Conservation (phyloP, 306 rosid genomes). For the Sphenostylis stenocarpa region DNA sequence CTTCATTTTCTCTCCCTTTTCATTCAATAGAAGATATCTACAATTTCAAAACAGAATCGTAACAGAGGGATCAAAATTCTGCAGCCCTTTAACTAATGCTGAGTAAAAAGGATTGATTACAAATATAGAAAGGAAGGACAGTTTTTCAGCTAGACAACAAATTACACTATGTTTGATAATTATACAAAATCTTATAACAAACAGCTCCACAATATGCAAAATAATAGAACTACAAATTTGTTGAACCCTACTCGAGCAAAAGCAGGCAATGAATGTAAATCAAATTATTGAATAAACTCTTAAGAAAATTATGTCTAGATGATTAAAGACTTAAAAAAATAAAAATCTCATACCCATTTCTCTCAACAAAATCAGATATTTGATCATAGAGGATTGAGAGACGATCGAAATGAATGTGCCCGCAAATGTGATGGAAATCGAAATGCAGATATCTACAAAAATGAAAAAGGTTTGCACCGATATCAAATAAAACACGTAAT, state of each 20-base stretch:
- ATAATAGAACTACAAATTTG: neutral
- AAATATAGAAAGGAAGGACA: neutral
- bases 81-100: neutral
- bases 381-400: slow-evolving; percentile 79
- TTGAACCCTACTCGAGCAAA: neutral
- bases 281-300: neutral
- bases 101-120: neutral
- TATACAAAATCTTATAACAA: neutral
- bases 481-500: too few species aligned
- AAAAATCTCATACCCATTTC: slow-evolving; percentile 63
- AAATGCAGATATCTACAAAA: slow-evolving; percentile 72
- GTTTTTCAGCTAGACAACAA: neutral
- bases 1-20: slow-evolving; percentile 85
- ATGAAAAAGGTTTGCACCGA: neutral
- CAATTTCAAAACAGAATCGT: slow-evolving; percentile 29
- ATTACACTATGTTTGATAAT: neutral
- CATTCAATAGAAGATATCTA: slow-evolving; percentile 76
- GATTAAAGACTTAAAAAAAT: neutral
- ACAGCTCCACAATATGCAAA: neutral
- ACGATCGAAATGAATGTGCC: slow-evolving; percentile 85
- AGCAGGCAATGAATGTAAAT: neutral
- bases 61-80: slow-evolving; percentile 10
- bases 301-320: neutral
- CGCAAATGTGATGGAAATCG: slow-evolving; percentile 82
- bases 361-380: slow-evolving; percentile 75